phyloP scores from a whole-genome alignment of 1,139 yeast species.

The Saccharomycopsis hybrid region DNA sequence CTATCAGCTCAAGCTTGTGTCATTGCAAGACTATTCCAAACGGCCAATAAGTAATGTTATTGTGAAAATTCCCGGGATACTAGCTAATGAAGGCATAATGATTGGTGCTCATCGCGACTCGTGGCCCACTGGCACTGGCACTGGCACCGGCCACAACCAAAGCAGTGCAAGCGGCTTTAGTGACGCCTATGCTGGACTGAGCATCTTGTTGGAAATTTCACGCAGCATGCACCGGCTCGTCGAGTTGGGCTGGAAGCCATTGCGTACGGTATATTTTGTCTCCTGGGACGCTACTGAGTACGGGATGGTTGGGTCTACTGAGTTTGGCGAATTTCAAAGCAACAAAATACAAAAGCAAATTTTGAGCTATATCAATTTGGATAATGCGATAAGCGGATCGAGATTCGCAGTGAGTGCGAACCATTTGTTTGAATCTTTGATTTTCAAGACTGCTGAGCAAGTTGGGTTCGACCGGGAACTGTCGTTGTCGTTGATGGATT shows the following conservation, averaged over 20 bases:
- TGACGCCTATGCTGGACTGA: conserved; percentile 26
- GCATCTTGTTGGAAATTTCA: conserved; percentile 37
- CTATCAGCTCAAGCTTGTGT: conserved; percentile 29
- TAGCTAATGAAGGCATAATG: conserved; percentile 39
- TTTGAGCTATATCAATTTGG: conserved; percentile 42
- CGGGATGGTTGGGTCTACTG: conserved; percentile 44
- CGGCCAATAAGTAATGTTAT: conserved; percentile 38
- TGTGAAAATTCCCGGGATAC: conserved; percentile 43
- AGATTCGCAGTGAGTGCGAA: conserved; percentile 34
- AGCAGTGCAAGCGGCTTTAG: conserved; percentile 24
- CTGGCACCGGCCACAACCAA: conserved; percentile 21
- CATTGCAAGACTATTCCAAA: conserved; percentile 32
- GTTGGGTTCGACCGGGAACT: conserved; percentile 30
- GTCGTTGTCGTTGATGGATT: conserved; percentile 31
- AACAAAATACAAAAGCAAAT: conserved; percentile 28
- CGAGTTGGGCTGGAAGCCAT: conserved; percentile 47
- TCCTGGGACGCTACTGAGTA: conserved; percentile 48
- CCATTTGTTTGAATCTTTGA: conserved; percentile 35
- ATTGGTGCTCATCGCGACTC: conserved; percentile 31
- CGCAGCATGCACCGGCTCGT: conserved; percentile 33
- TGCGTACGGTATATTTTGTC: conserved; percentile 38
- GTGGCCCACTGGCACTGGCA: conserved; percentile 32
- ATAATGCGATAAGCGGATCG: conserved; percentile 39
- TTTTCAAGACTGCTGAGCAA: conserved; percentile 31
- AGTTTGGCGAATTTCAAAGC: conserved; percentile 38